Evolutionary conservation across 2,329 filamentous ascomycete species (phyloP), one percentile per base, ranked within the genome.

Genomic region (Atkinsonella hypoxylon): DNA sequence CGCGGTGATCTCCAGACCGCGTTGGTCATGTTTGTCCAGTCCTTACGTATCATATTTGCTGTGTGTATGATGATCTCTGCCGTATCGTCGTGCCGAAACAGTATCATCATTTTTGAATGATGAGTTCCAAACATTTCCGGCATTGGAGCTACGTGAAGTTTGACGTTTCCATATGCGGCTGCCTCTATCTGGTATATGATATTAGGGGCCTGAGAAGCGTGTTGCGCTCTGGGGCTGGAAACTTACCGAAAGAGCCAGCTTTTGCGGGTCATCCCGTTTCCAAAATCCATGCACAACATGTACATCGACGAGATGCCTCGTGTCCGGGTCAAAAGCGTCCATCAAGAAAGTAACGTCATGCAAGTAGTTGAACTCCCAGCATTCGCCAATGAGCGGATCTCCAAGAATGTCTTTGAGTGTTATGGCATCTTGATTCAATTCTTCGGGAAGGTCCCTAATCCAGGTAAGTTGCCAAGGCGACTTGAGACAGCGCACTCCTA

Each of bases 1-100:
- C 78, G 62, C 0, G 87, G 87, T 0, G 87, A 91, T 47, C 70
- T 73, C 89, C 89, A 95, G 5, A 87, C 78, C 1, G 81, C 88
- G 63, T 95, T 89, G 1, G 83, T 86, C 85, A 95, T 87, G 58
- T 93, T 93, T 1, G 74, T 77, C 89, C 89, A 95, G 64, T 95
- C 89, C 50, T 83, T 81, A 4, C 75, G 62, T n/a, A 95, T 91
- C 84, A 95, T 89, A 58, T 95, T 95, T 17, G 89, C 88, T 0
- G 89, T 95, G 58, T 94, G 87, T 31, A 95, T 89, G 51, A 94
- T 68, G 6, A 95, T 70, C 66, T 94, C 85, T 0, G 84, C 86
- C 0, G 75, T 79, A 54, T 85, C 81, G 61, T 95, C 88, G 62
- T 86, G 82, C 5, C 86, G 78, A 54, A 95, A 73, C 4, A 95